Percentiles rank a stretch among this genome's conserved stretches.
Evolutionary conservation across 163 green algal genomes (phyloP).

Genomic region (Scenedesmus sp.): DNA sequence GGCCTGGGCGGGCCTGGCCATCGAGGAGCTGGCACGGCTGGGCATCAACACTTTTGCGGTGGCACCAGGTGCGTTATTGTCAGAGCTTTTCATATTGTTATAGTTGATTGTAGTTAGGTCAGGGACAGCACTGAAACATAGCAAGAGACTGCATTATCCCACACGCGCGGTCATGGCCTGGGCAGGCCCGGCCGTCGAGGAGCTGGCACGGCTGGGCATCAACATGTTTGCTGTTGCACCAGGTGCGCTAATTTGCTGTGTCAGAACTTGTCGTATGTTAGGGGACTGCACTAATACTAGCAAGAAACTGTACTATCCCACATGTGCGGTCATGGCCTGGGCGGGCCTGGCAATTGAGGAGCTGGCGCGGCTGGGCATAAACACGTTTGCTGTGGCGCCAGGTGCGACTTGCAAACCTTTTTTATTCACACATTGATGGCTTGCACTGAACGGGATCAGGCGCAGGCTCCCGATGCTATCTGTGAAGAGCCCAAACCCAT

Average conservation of each 20-base stretch:
- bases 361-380: conserved; percentile 88
- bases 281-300: background rate
- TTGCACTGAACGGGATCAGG: too few species aligned
- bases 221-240: conserved; percentile 88
- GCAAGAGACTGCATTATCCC: background rate
- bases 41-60: conserved; percentile 89
- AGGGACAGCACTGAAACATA: background rate
- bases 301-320: background rate
- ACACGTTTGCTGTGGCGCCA: conserved; percentile 87
- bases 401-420: conserved; percentile 51
- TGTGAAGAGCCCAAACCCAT: too few species aligned
- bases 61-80: conserved; percentile 72
- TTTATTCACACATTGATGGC: too few species aligned
- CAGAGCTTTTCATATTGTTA: background rate
- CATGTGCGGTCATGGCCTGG: conserved; percentile 26
- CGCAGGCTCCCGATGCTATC: too few species aligned
- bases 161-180: conserved; percentile 14
- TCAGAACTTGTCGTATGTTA: background rate
- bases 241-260: conserved; percentile 51
- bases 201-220: conserved; percentile 91
- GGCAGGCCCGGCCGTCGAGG: conserved; percentile 86
- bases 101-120: background rate
- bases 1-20: conserved; percentile 66
- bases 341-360: conserved; percentile 90
- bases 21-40: conserved; percentile 95